phyloP scores from a whole-genome alignment of 192 early-diverging fungal genomes.

The Coemansia sp. region DNA sequence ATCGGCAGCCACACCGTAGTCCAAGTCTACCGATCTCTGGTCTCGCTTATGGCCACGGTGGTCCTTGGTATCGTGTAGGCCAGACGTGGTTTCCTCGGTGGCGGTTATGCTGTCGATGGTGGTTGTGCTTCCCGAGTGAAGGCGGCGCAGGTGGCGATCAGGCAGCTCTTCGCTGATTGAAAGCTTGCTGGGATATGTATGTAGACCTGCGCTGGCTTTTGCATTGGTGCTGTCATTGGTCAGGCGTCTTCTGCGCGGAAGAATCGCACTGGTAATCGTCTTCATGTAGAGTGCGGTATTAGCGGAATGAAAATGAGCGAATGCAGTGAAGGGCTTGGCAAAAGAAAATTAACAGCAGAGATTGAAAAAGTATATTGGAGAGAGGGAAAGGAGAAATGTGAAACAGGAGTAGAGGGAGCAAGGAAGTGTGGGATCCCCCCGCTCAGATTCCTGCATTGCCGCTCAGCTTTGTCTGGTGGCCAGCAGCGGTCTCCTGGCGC shows the following conservation, averaged over 20 bases:
- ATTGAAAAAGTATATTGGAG: not conserved
- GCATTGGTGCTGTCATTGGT: conserved; percentile 10
- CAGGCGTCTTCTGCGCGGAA: conserved; percentile 26
- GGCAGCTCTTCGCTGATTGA: conserved; percentile 3
- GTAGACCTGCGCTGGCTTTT: not conserved
- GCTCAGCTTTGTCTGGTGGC: conserved; percentile 53
- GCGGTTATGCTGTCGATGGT: not conserved
- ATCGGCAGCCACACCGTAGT: not conserved
- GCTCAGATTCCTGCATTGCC: not conserved
- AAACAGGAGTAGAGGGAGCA: not conserved
- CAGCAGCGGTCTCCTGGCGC: conserved; percentile 61
- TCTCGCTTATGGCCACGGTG: not conserved
- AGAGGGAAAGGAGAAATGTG: not conserved
- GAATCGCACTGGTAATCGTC: conserved; percentile 36
- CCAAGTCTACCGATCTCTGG: not conserved
- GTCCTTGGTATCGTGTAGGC: not conserved
- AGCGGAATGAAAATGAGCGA: not conserved
- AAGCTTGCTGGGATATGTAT: conserved; percentile 2
- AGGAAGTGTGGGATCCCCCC: not conserved
- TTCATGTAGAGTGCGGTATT: conserved; percentile 14
- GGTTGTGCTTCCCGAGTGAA: conserved; percentile 9
- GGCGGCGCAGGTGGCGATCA: not conserved
- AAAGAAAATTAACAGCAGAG: not conserved
- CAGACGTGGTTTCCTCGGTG: not conserved
- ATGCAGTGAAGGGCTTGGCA: not conserved